Conservation (phyloP, 352 stramenopile genomes). For the Pythium rhizo-oryzae region DNA sequence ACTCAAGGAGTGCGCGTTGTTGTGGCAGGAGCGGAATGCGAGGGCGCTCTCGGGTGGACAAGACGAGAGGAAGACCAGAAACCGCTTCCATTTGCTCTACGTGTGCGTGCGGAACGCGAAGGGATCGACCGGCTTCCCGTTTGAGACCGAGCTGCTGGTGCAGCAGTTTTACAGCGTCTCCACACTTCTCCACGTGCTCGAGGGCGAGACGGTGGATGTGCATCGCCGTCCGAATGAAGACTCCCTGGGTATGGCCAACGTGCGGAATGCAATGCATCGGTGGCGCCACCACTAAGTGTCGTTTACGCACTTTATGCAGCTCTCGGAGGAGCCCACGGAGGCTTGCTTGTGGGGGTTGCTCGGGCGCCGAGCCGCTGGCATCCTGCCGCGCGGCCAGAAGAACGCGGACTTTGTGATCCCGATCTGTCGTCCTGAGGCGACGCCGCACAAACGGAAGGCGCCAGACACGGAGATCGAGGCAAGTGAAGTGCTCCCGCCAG, state of each 20-base stretch:
- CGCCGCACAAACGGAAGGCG: background rate
- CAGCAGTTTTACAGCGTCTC: constrained; percentile 12
- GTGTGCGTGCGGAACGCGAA: background rate
- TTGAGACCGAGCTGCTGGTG: too few relatives aligned
- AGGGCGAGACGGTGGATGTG: background rate
- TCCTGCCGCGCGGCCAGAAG: constrained; percentile 18
- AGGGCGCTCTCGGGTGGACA: too few relatives aligned
- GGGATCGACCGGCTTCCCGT: too few relatives aligned
- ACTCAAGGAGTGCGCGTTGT: background rate
- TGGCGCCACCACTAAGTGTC: constrained; percentile 10
- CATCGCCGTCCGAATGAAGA: background rate
- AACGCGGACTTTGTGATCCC: constrained; percentile 29
- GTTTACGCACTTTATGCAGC: constrained; percentile 36
- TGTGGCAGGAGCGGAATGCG: background rate
- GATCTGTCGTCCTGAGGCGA: constrained; percentile 9
- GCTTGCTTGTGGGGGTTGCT: constrained; percentile 35
- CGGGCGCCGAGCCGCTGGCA: constrained; percentile 20
- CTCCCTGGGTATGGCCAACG: too few relatives aligned
- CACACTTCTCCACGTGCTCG: constrained; percentile 12
- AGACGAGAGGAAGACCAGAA: background rate
- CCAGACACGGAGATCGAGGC: background rate
- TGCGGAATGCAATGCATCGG: background rate
- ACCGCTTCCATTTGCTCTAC: constrained; percentile 3
- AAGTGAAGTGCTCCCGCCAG: background rate
- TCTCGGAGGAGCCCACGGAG: constrained; percentile 23